Percentiles rank a stretch among this genome's conserved stretches.
Evolutionary conservation across 2,329 filamentous ascomycete species (phyloP).

Genomic region (Tolypocladium nubicola): DNA sequence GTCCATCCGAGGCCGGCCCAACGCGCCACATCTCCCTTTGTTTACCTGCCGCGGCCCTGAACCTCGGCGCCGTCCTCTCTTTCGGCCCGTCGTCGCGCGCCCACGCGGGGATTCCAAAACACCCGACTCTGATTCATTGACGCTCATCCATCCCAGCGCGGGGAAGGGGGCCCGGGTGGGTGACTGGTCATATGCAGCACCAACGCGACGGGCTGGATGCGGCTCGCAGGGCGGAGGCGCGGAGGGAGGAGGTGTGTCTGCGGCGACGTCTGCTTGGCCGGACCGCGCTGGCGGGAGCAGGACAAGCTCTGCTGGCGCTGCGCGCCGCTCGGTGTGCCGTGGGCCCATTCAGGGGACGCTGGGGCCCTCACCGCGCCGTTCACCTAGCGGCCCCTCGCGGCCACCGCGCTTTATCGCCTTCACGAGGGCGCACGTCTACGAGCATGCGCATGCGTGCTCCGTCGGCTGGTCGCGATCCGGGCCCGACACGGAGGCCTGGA

Average conservation of each 20-base stretch:
- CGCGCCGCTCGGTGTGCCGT: neutral
- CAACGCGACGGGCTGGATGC: neutral
- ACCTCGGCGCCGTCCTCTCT: neutral
- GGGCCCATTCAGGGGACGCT: neutral
- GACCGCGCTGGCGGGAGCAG: neutral
- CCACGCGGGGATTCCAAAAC: neutral
- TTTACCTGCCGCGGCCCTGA: neutral
- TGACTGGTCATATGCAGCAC: neutral
- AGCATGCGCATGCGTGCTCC: too few species aligned
- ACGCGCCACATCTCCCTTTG: neutral
- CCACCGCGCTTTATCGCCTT: too few species aligned
- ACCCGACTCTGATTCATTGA: neutral
- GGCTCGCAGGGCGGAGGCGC: neutral
- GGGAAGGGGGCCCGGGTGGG: neutral
- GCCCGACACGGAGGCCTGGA: too few species aligned
- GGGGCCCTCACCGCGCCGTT: neutral
- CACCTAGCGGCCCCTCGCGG: neutral
- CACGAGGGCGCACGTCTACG: too few species aligned
- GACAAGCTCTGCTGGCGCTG: neutral
- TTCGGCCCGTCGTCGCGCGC: neutral
- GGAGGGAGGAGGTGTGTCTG: neutral
- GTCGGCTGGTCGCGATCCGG: too few species aligned
- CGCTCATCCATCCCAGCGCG: neutral
- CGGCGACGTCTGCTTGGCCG: neutral
- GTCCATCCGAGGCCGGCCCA: neutral